Percentiles rank a stretch among this genome's conserved stretches.
Evolutionary conservation across 768 basidiomycete genomes (phyloP).

Genomic region (Rhodotorula babjevae): DNA sequence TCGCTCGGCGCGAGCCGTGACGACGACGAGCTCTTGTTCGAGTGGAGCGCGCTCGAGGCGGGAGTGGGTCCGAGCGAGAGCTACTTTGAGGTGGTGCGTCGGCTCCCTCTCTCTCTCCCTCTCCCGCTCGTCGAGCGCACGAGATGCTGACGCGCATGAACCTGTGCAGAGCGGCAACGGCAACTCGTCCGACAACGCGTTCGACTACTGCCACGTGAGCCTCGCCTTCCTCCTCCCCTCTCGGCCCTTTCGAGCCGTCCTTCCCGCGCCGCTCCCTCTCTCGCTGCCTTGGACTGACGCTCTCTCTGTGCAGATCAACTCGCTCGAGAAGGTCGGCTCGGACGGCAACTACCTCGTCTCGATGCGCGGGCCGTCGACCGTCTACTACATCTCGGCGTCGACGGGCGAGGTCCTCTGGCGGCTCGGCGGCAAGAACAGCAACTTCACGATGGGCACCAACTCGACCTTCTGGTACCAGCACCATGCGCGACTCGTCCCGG

Average conservation of each 20-base stretch:
- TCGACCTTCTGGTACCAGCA: slow-evolving; percentile 8
- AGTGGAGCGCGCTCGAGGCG: slow-evolving; percentile 43
- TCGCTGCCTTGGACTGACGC: too few species aligned
- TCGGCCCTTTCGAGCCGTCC: too few species aligned
- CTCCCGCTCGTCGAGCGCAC: too few species aligned
- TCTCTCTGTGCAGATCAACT: slow-evolving; percentile 32
- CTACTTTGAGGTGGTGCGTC: slow-evolving; percentile 27
- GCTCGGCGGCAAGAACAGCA: slow-evolving; percentile 35
- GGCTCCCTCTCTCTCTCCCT: too few species aligned
- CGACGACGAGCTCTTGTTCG: slow-evolving; percentile 40
- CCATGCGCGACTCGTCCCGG: background rate
- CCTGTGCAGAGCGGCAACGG: background rate
- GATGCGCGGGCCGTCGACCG: slow-evolving; percentile 40
- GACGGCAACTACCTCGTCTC: slow-evolving; percentile 44
- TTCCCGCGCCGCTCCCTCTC: too few species aligned
- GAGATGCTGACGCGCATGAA: too few species aligned
- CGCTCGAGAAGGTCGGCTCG: slow-evolving; percentile 36
- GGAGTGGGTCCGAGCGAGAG: slow-evolving; percentile 30
- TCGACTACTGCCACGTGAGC: slow-evolving; percentile 30
- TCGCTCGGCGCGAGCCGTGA: slow-evolving; percentile 19
- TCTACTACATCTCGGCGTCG: slow-evolving; percentile 40
- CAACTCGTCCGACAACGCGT: slow-evolving; percentile 5
- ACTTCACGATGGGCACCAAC: slow-evolving; percentile 32
- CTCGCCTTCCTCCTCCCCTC: too few species aligned
- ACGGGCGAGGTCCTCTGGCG: slow-evolving; percentile 40